phyloP scores from a whole-genome alignment of 495 filamentous ascomycete species.

The Penicillium psychrofluorescens region DNA sequence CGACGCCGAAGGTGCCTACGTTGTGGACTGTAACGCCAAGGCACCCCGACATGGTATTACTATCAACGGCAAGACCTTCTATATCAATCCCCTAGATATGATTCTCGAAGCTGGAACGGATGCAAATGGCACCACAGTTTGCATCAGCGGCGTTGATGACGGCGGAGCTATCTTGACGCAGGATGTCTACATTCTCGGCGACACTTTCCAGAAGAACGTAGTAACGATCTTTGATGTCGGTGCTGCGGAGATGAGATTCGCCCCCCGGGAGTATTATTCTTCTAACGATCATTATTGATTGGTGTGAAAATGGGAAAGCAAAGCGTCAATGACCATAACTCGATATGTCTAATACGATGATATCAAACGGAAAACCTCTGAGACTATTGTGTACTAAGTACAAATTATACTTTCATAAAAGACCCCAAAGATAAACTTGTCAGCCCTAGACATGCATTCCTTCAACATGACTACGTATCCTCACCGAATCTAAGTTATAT shows the following conservation, averaged over 20 bases:
- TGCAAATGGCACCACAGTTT: slow-evolving; percentile 26
- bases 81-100: slow-evolving; percentile 48
- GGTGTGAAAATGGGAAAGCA: too few species aligned
- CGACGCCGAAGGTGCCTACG: slow-evolving; percentile 37
- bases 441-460: too few species aligned
- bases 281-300: neutral
- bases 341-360: too few species aligned
- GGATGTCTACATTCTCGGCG: slow-evolving; percentile 45
- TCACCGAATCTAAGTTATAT: too few species aligned
- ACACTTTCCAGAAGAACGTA: slow-evolving; percentile 58
- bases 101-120: slow-evolving; percentile 33
- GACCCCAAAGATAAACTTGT: too few species aligned
- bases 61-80: slow-evolving; percentile 42
- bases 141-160: slow-evolving; percentile 39
- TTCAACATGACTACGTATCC: too few species aligned
- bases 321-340: too few species aligned
- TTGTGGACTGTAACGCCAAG: slow-evolving; percentile 48
- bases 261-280: slow-evolving; percentile 5
- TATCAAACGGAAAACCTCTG: too few species aligned
- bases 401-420: too few species aligned
- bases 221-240: slow-evolving; percentile 35
- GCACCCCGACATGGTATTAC: slow-evolving; percentile 46
- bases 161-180: slow-evolving; percentile 25
- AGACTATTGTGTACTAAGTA: too few species aligned
- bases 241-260: slow-evolving; percentile 25